Base-by-base conservation (phyloP, 2,329 filamentous ascomycete species). In the Scedosporium apiospermum region DNA sequence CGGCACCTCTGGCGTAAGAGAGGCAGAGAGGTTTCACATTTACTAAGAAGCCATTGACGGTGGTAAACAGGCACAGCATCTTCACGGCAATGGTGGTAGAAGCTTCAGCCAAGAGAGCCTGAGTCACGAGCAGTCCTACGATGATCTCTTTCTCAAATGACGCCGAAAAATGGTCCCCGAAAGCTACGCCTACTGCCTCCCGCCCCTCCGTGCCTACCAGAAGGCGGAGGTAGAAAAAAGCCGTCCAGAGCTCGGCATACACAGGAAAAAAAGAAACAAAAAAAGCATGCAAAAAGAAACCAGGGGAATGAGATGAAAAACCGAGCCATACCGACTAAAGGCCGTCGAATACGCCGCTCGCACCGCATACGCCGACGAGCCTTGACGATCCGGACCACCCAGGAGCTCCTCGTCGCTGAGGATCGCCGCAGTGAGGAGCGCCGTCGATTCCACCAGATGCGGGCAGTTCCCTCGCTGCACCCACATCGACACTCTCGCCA, bases 381-480 rank as follows among this genome's bases (percentile, higher is more conserved):
- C 73, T 34, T 68, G 26, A 58, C 6, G 21, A 10, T 42, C 18
- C 57, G 18, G 70, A 72, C 62, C 69, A 70, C 27, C 68, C 2
- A 67, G 68, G 18, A 68, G 68, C 44, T 71, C 71, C 65, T 78
- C 77, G 75, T 92, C 89, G 69, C 85, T 83, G 60, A 92, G 75
- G 21, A 87, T 76, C 30, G 88, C 89, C 65, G 88, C 85, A 67
- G 84, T 84, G 64, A 95, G 78, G 65, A 91, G 81, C 2, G 88
- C 88, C 51, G 90, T 93, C 42, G 88, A 89, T 75, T 93, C 90
- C 62, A 93, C 83, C 74, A 91, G 80, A 76, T 93, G 88, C 62
- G 90, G 90, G 65, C 91, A 88, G 68, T 85, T 85, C 66, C 87
- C 87, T 71, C 88, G 84, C 69, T 88, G 82, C 80, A 88, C 85